These are phyloP conservation scores for Coriolopsis trogii DNA, from an alignment of 1,284 basidiomycete genomes.

Conservation along the genomic window DNA sequence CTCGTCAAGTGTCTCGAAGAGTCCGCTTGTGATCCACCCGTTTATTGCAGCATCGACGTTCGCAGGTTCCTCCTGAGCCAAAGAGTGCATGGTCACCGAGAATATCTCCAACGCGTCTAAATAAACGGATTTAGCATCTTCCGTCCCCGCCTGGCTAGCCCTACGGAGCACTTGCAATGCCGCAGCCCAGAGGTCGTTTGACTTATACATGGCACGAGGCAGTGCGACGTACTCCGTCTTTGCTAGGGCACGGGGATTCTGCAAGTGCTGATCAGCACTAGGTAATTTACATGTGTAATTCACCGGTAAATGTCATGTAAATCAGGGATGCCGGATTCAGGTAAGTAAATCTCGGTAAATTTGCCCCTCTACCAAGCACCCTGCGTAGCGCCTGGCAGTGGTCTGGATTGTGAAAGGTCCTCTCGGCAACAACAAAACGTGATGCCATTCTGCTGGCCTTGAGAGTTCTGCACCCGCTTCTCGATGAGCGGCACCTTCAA, in stretches of 20 bases:
- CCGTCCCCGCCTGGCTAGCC: not conserved
- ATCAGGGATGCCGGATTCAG: too few relatives aligned
- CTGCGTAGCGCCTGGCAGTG: too few relatives aligned
- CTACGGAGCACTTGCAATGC: not conserved
- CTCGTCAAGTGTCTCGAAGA: constrained; percentile 6
- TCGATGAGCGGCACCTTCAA: too few relatives aligned
- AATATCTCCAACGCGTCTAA: not conserved
- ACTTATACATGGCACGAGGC: constrained; percentile 6
- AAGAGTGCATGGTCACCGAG: not conserved
- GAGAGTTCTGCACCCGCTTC: too few relatives aligned
- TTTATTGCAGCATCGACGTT: not conserved
- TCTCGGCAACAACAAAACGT: too few relatives aligned
- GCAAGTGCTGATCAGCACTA: too few relatives aligned
- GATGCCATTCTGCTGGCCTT: too few relatives aligned
- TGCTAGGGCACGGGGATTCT: not conserved
- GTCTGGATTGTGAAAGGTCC: too few relatives aligned
- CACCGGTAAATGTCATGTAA: too few relatives aligned
- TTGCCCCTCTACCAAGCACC: too few relatives aligned
- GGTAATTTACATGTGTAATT: too few relatives aligned
- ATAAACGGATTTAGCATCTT: not conserved
- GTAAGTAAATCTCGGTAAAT: too few relatives aligned
- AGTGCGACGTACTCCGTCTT: not conserved
- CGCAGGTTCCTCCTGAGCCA: not conserved
- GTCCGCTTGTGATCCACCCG: not conserved
- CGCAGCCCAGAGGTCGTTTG: not conserved